Evolutionary conservation across 192 early-diverging fungal genomes (phyloP).

Genomic region (Backusella tuberculispora): DNA sequence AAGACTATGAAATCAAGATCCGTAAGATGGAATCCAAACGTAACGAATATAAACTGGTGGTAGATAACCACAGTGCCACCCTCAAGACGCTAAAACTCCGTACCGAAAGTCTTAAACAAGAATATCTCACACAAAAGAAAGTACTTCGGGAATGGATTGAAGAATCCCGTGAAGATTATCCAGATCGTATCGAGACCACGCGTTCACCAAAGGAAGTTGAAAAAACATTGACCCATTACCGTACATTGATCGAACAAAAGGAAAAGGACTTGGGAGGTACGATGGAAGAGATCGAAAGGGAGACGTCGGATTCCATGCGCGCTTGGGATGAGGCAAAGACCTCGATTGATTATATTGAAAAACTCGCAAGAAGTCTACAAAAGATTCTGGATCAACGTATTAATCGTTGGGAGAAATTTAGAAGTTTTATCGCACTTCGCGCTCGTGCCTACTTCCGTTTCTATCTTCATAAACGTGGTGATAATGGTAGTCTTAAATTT

Average conservation of each 20-base stretch:
- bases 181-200: slow-evolving; percentile 63
- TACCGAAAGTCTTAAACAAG: background rate
- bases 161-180: slow-evolving; percentile 59
- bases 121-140: background rate
- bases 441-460: slow-evolving; percentile 75
- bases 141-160: slow-evolving; percentile 45
- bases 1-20: slow-evolving; percentile 15
- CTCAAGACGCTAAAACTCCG: background rate
- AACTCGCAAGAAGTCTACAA: slow-evolving; percentile 37
- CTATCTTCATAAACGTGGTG: slow-evolving; percentile 81
- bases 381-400: slow-evolving; percentile 64
- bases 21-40: background rate
- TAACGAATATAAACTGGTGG: background rate
- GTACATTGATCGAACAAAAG: slow-evolving; percentile 58
- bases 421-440: slow-evolving; percentile 71
- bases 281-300: slow-evolving; percentile 64
- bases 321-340: slow-evolving; percentile 60
- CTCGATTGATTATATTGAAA: slow-evolving; percentile 52
- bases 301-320: slow-evolving; percentile 50
- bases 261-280: slow-evolving; percentile 54
- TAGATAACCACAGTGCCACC: background rate
- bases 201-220: slow-evolving; percentile 57
- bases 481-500: slow-evolving; percentile 77
- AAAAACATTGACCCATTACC: slow-evolving; percentile 57
- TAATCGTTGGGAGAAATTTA: slow-evolving; percentile 69